Evolutionary conservation across 2,329 filamentous ascomycete species (phyloP), one percentile per base, ranked within the genome.

Genomic region (Exophiala phaeomuriformis): DNA sequence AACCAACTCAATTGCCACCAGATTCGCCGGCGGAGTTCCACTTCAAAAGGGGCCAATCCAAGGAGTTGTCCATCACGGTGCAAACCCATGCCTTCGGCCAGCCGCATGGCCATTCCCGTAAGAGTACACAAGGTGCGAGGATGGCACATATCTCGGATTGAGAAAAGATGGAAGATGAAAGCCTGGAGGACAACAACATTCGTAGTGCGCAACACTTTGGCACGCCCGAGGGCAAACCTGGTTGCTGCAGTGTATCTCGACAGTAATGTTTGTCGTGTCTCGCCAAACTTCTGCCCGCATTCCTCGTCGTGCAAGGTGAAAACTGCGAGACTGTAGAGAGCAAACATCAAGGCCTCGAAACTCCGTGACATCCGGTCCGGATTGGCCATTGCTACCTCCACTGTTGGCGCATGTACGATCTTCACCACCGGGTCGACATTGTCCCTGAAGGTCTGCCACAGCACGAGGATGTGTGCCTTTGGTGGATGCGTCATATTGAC

Each of bases 361-460:
- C 75, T 75, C 49, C 75, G 77, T 1, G 75, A 70, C 3, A 83
- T 76, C 57, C 75, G 78, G 30, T 75, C 69, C 3, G 81, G 65
- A 49, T 81, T 75, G 2, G 77, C 75, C 35, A 77, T 77, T 5
- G 82, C 82, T n/a, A 70, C 72, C 64, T 87, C 83, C 1, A 86
- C 69, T 1, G 77, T 85, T 0, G 83, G 82, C 0, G 80, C 78
- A 63, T 88, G 84, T 0, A 81, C 83, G 52, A 87, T 73, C 63
- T 86, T 87, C 44, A 86, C 72, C 4, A 88, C 65, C 0, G 84
- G 82, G 60, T 87, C 82, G 60, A 87, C 79, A 61, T 86, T 86
- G 58, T 82, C 78, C 40, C 87, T 75, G 64, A 85, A 88, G 10
- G 80, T 75, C 66, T 86, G 83, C 84, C 84, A 88, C 6, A 71